These are phyloP conservation scores for Fraxinus americana DNA, from an alignment of 257 asterid species.

Conservation along the genomic window DNA sequence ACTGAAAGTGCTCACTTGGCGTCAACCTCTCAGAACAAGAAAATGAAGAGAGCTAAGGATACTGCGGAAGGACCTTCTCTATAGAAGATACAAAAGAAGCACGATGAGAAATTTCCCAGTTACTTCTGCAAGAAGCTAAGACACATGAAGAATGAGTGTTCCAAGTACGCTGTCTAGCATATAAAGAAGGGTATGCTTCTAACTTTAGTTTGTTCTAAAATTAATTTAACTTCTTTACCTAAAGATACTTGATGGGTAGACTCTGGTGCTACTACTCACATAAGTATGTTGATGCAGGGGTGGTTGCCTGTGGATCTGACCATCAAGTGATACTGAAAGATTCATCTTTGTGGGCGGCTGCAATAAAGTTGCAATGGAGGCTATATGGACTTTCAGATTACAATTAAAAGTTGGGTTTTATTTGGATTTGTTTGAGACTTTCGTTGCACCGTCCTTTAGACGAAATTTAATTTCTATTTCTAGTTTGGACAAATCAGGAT, in stretches of 20 bases:
- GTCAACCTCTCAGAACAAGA: not conserved
- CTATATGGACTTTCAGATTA: too few relatives aligned
- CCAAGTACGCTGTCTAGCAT: not conserved
- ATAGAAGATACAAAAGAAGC: not conserved
- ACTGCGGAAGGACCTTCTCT: not conserved
- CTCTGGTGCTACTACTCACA: too few relatives aligned
- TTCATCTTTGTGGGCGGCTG: too few relatives aligned
- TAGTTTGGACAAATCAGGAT: too few relatives aligned
- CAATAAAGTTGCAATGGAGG: too few relatives aligned
- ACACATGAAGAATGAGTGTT: not conserved
- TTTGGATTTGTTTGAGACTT: too few relatives aligned
- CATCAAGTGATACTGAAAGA: too few relatives aligned
- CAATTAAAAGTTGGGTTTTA: too few relatives aligned
- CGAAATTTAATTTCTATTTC: too few relatives aligned
- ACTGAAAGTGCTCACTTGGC: not conserved
- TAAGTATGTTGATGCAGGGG: too few relatives aligned
- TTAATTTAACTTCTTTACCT: constrained; percentile 4
- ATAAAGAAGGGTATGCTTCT: not conserved
- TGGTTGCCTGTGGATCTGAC: too few relatives aligned
- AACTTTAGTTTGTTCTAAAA: not conserved
- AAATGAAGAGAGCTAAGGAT: not conserved
- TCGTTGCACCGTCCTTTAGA: too few relatives aligned
- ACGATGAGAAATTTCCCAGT: not conserved
- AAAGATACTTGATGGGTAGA: not conserved
- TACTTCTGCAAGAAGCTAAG: not conserved